Evolutionary conservation across 768 basidiomycete species (phyloP).

Genomic region (Boletellus emodensis): DNA sequence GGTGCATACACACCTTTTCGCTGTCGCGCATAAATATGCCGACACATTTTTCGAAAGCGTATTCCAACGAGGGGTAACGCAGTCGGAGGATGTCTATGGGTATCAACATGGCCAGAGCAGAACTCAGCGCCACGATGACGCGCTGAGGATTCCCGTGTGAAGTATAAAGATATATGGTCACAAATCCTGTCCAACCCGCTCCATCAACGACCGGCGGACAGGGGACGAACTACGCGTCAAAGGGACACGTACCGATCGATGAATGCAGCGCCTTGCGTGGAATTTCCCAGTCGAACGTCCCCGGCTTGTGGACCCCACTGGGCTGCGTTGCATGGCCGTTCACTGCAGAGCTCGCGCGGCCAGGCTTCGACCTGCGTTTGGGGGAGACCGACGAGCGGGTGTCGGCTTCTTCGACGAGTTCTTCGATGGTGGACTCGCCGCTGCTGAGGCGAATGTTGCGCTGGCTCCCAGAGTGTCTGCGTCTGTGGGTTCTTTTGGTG

Average conservation of each 20-base stretch:
- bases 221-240: slow-evolving; percentile 1
- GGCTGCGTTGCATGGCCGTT: slow-evolving; percentile 8
- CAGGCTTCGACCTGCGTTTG: slow-evolving; percentile 16
- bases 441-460: slow-evolving; percentile 10
- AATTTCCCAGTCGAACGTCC: slow-evolving; percentile 75
- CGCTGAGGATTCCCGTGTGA: slow-evolving; percentile 43
- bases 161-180: slow-evolving; percentile 56
- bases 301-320: slow-evolving; percentile 10
- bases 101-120: slow-evolving; percentile 61
- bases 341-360: slow-evolving; percentile 4
- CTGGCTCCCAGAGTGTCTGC: slow-evolving; percentile 21
- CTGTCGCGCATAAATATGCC: slow-evolving; percentile 90
- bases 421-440: slow-evolving; percentile 20
- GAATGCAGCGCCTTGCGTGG: slow-evolving; percentile 85
- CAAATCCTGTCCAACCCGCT: slow-evolving; percentile 45
- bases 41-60: slow-evolving; percentile 62
- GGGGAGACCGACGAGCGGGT: slow-evolving; percentile 12
- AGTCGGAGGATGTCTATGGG: slow-evolving; percentile 78
- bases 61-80: slow-evolving; percentile 57
- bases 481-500: slow-evolving; percentile 31
- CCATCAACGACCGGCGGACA: slow-evolving; percentile 1
- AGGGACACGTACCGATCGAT: slow-evolving; percentile 68
- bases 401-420: slow-evolving; percentile 23
- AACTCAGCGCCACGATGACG: slow-evolving; percentile 61
- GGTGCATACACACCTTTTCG: slow-evolving; percentile 53